A percentile compares a stretch with the other conserved stretches of the same genome.
Conservation (phyloP, 208 protist species). For the Lotmaria passim region DNA sequence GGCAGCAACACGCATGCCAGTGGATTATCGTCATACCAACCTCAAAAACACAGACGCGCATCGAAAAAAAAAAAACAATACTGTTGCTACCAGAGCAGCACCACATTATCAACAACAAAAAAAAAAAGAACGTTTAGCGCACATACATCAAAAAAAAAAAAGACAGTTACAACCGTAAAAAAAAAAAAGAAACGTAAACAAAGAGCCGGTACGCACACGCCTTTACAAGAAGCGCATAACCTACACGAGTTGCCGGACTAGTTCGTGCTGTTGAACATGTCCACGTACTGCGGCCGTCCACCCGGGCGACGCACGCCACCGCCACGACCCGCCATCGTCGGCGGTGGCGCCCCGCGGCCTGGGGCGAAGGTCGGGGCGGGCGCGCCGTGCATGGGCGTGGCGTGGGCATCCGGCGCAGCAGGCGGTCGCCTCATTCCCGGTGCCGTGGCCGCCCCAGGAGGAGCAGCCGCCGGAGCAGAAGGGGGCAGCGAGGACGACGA, state of each 20-base stretch:
- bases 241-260: background rate
- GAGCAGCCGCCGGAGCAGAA: background rate
- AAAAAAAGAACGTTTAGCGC: constrained; percentile 1
- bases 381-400: background rate
- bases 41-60: no score
- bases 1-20: no score
- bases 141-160: background rate
- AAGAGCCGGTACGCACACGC: no score
- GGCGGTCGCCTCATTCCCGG: background rate
- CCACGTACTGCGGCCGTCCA: constrained; percentile 72
- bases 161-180: constrained; percentile 4
- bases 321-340: constrained; percentile 31
- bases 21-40: no score
- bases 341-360: constrained; percentile 23
- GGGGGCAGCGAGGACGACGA: background rate
- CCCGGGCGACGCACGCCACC: constrained; percentile 18
- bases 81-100: no score
- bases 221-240: background rate
- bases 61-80: no score
- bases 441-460: background rate
- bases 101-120: constrained; percentile 11
- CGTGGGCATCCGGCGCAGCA: background rate
- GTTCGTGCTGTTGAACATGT: constrained; percentile 70
- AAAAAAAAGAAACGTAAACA: constrained; percentile 8
- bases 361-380: background rate